Evolutionary conservation across 1,139 yeast species (phyloP).

Genomic region (Ogataea hybrid): DNA sequence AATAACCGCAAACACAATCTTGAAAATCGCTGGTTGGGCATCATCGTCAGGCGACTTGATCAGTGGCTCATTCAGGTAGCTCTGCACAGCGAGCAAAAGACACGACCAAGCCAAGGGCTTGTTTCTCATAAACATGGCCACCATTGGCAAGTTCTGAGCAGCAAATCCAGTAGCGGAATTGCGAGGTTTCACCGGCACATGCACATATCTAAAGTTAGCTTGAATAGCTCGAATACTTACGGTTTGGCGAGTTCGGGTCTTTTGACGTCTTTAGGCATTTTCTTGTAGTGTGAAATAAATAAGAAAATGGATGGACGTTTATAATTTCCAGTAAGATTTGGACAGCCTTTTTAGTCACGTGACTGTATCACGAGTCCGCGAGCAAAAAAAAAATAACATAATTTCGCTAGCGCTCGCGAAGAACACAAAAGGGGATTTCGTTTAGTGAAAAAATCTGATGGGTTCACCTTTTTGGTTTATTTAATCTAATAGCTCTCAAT

Average conservation of each 20-base stretch:
- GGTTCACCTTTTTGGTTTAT: slow-evolving; percentile 7
- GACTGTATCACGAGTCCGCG: not conserved
- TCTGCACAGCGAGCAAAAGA: too few species aligned
- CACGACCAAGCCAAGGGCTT: too few species aligned
- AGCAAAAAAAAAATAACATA: not conserved
- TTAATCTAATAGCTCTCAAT: not conserved
- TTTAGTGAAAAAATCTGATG: slow-evolving; percentile 8
- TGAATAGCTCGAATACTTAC: slow-evolving; percentile 14
- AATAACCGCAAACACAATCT: too few species aligned
- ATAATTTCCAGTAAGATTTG: not conserved
- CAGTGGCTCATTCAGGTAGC: too few species aligned
- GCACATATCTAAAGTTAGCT: slow-evolving; percentile 41
- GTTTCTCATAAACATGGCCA: too few species aligned
- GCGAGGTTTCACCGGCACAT: slow-evolving; percentile 48
- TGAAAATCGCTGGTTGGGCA: too few species aligned
- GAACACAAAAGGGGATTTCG: slow-evolving; percentile 4
- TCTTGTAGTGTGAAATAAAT: slow-evolving; percentile 1
- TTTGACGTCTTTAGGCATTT: slow-evolving; percentile 29
- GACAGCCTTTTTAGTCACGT: not conserved
- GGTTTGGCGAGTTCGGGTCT: slow-evolving; percentile 29
- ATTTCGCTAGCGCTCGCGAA: not conserved
- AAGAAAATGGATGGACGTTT: slow-evolving; percentile 2
- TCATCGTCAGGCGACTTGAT: too few species aligned
- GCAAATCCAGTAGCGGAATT: slow-evolving; percentile 45
- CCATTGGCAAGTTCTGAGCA: too few species aligned